Evolutionary conservation across 2,329 filamentous ascomycete genomes (phyloP), one percentile per base, ranked within the genome.

Genomic region (Ophiostoma australiae): DNA sequence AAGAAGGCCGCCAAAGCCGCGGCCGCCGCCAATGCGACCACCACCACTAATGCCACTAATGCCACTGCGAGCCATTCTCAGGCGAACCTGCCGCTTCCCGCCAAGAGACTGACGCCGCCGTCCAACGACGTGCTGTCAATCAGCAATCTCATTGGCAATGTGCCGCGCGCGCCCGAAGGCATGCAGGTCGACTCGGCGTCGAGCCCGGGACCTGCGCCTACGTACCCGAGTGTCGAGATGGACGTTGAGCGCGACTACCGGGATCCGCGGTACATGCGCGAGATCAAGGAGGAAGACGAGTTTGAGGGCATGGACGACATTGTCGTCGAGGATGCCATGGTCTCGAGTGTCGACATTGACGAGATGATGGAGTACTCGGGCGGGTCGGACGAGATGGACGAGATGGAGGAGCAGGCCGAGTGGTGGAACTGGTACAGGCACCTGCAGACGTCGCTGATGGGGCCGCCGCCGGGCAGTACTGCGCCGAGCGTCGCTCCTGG

Each of bases 341-440:
- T 44, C 39, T 27, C 39, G 67, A 27, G 27, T 33, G 37, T 4
- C 6, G 63, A 66, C n/a, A 39, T 66, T 23, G 63, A 66, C 35
- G 44, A 66, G 65, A 61, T 69, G 70, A 63, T 70, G 39, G 71
- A 73, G 44, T 5, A 61, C 20, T 44, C 69, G 17, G 72, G 63
- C 11, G 63, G 66, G 17, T 58, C 68, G 6, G 70, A 63, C 63
- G 63, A 66, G 20, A n/a, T 66, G 63, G 63, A 66, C 27, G 67
- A 58, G 27, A 6, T 23, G 17, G 61, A 65, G 23, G 67, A 58
- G 35, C 5, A 74, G 68, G 69, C 69, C 33, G 73, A 75, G 23
- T 75, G 74, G 74, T 74, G 72, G 73, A 61, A 68, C 2, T 75
- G 74, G 74, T 75, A 72, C 23, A 44, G 69, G 13, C 69, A 70